Conservation (phyloP, 257 asterid genomes). For the Solanum sejunctum region DNA sequence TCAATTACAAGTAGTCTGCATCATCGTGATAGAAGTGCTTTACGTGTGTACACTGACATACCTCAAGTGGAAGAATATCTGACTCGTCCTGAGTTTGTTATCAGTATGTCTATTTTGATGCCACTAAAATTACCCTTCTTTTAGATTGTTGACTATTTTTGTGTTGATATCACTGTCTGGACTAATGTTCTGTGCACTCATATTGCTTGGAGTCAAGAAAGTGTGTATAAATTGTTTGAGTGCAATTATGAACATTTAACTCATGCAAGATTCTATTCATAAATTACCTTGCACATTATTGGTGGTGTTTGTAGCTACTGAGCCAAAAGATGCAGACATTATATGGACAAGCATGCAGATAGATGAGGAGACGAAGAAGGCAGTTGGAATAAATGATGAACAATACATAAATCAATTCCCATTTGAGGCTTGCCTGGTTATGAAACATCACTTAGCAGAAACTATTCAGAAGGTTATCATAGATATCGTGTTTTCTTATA, state of each 20-base stretch:
- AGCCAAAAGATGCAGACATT: slow-evolving; percentile 84
- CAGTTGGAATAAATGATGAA: slow-evolving; percentile 61
- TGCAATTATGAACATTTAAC: neutral
- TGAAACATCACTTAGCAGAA: slow-evolving; percentile 96
- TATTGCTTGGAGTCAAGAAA: neutral
- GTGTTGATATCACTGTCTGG: neutral
- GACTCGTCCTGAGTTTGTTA: slow-evolving; percentile 72
- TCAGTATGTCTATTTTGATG: slow-evolving; percentile 36
- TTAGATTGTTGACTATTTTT: neutral
- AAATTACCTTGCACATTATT: neutral
- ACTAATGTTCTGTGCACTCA: neutral
- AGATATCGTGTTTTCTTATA: neutral
- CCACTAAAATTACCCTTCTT: neutral
- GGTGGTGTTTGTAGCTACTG: slow-evolving; percentile 45
- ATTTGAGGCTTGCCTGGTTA: slow-evolving; percentile 87
- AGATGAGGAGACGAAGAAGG: slow-evolving; percentile 79
- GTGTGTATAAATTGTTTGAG: neutral
- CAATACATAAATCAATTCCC: slow-evolving; percentile 90
- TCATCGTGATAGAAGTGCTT: slow-evolving; percentile 32
- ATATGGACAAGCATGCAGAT: slow-evolving; percentile 82
- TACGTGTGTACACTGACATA: slow-evolving; percentile 76
- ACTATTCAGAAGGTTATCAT: slow-evolving; percentile 65
- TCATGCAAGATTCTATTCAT: slow-evolving; percentile 1
- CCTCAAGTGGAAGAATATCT: slow-evolving; percentile 78
- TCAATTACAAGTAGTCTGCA: slow-evolving; percentile 32